A percentile compares a stretch with the other conserved stretches of the same genome.
These are phyloP conservation scores for Medakamo hakoo DNA, from an alignment of 139 green algal species.

Conservation along the genomic window DNA sequence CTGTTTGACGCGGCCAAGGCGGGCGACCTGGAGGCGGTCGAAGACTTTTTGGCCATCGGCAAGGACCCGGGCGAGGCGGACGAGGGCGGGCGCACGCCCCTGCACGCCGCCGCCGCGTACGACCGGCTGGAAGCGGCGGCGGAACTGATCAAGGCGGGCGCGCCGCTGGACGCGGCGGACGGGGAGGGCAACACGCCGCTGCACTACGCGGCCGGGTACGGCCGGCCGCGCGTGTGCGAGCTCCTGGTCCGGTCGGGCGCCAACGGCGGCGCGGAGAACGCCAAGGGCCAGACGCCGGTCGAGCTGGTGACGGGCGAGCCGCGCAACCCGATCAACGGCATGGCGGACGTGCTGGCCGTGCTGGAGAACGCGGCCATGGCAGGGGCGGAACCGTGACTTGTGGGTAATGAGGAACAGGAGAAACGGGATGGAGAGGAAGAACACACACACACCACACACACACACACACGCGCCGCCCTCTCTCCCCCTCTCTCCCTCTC, in stretches of 20 bases:
- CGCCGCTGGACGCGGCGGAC: slow-evolving; percentile 27
- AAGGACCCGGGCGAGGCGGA: slow-evolving; percentile 44
- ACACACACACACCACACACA: background rate
- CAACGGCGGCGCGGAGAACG: slow-evolving; percentile 34
- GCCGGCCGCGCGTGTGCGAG: slow-evolving; percentile 23
- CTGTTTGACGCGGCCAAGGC: slow-evolving; percentile 59
- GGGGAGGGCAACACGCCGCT: slow-evolving; percentile 47
- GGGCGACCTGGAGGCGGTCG: slow-evolving; percentile 59
- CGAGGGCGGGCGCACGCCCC: slow-evolving; percentile 38
- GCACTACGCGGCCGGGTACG: slow-evolving; percentile 63
- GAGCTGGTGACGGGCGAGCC: slow-evolving; percentile 39
- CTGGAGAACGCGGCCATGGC: background rate
- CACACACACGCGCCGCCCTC: background rate
- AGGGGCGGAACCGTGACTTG: background rate
- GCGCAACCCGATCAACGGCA: background rate
- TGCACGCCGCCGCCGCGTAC: slow-evolving; percentile 61
- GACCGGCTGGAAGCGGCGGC: slow-evolving; percentile 14
- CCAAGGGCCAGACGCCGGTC: slow-evolving; percentile 42
- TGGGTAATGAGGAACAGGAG: background rate
- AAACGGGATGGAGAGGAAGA: background rate
- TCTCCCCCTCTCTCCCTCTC: background rate
- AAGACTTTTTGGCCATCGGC: slow-evolving; percentile 78
- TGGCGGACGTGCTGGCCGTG: background rate
- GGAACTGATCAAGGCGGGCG: slow-evolving; percentile 17
- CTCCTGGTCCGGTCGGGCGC: slow-evolving; percentile 49